Percentiles rank a stretch among this genome's conserved stretches.
Evolutionary conservation across 1,284 basidiomycete genomes (phyloP).

Genomic region (Pholiota adiposa): DNA sequence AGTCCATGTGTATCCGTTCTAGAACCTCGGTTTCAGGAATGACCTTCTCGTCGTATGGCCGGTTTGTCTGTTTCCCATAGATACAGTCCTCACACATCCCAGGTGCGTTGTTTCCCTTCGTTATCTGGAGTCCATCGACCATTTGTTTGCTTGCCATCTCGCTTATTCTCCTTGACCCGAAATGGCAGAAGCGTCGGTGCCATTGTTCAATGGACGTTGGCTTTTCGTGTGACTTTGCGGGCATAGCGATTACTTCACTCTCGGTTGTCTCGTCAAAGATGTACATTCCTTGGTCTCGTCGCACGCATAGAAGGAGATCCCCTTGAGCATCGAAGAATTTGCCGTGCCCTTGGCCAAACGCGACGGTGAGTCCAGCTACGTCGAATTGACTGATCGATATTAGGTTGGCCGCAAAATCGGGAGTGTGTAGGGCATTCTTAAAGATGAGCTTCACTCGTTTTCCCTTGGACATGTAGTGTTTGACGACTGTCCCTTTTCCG

Average conservation of each 20-base stretch:
- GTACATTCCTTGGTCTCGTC: not conserved
- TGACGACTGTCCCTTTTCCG: not conserved
- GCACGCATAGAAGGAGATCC: not conserved
- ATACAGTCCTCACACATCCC: conserved; percentile 30
- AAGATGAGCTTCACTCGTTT: not conserved
- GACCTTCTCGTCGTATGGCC: conserved; percentile 21
- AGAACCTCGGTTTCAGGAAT: conserved; percentile 15
- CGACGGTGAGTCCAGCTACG: not conserved
- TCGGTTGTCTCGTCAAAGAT: not conserved
- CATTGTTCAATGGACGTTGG: no score
- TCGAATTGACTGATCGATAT: not conserved
- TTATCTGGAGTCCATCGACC: conserved; percentile 23
- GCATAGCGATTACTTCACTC: not conserved
- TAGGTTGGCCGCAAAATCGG: not conserved
- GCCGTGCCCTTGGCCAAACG: not conserved
- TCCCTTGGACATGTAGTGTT: not conserved
- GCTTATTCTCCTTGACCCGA: no score
- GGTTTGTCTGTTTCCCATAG: conserved; percentile 20
- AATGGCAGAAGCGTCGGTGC: conserved; percentile 27
- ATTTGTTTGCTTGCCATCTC: conserved; percentile 14
- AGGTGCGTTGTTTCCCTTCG: conserved; percentile 15
- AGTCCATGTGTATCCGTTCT: conserved; percentile 23
- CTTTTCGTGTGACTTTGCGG: conserved; percentile 16
- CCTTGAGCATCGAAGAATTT: not conserved
- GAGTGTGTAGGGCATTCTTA: not conserved